Evolutionary conservation across 2,329 filamentous ascomycete genomes (phyloP).

Genomic region (Xylariaceae sp.): DNA sequence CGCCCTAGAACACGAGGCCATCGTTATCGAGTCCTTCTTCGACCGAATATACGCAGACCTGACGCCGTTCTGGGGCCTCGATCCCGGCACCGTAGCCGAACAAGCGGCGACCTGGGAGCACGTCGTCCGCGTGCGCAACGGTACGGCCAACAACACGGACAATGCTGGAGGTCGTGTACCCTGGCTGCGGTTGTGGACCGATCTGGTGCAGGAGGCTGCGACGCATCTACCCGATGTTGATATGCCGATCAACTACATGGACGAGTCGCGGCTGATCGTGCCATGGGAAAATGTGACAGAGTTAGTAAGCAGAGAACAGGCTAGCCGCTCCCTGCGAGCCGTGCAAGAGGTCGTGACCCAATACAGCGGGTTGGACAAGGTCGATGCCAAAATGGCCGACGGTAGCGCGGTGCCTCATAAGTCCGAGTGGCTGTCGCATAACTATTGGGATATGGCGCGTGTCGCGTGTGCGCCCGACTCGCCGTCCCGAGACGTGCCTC

Average conservation of each 20-base stretch:
- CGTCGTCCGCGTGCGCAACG: conserved; percentile 44
- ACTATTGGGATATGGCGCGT: conserved; percentile 47
- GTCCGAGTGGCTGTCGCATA: conserved; percentile 34
- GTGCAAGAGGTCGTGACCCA: conserved; percentile 35
- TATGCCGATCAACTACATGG: conserved; percentile 48
- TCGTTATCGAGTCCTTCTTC: conserved; percentile 57
- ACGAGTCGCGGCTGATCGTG: conserved; percentile 48
- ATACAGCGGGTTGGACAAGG: conserved; percentile 25
- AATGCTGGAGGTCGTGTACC: conserved; percentile 35
- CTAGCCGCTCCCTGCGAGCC: conserved; percentile 31
- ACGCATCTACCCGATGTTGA: conserved; percentile 48
- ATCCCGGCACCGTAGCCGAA: conserved; percentile 34
- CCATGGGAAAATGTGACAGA: conserved; percentile 47
- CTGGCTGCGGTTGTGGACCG: conserved; percentile 45
- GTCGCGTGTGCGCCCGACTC: conserved; percentile 46
- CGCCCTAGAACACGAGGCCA: conserved; percentile 45
- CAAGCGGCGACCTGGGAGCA: conserved; percentile 40
- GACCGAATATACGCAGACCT: conserved; percentile 61
- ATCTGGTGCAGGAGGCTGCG: conserved; percentile 48
- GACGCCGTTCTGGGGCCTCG: conserved; percentile 56
- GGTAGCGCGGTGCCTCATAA: conserved; percentile 17
- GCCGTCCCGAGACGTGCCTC: conserved; percentile 34
- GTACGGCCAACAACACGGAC: conserved; percentile 36
- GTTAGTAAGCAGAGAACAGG: conserved; percentile 37
- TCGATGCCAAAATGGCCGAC: conserved; percentile 6